Base-by-base conservation (phyloP, 2,329 filamentous ascomycete species). In the Fusarium chuoi region DNA sequence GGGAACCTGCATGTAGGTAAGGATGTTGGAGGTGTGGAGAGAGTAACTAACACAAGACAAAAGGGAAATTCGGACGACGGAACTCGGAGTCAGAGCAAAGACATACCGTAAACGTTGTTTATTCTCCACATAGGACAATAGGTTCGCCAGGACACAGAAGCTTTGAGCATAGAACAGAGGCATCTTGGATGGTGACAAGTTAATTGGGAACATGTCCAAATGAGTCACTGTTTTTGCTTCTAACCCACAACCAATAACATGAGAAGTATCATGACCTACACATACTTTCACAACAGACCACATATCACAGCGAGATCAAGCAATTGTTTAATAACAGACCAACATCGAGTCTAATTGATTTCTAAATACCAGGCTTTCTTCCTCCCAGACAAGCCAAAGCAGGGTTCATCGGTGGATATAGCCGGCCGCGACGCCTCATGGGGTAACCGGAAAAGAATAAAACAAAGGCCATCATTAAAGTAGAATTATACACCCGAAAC, bases 361-460 rank as follows among this genome's bases (percentile, higher is more conserved):
- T 77, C 68, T 77, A 77, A 74, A 77, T 78, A 74, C 67, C 74
- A 72, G 74, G 70, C 75, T 67, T 67, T 77, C 54, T 65, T 54
- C 68, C 63, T 73, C 65, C 58, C 63, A 61, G 62, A 76, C 63
- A 75, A 74, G 69, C 74, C 75, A 64, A 44, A 41, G 63, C 49
- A 68, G 64, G 52, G 62, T 74, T 69, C 55, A 68, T 67, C 74
- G 55, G 68, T 70, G 62, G 68, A 73, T 65, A 75, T 60, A 64
- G 73, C 75, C 75, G 56, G 71, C 71, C 75, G 61, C 56, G 75
- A 77, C 75, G 75, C 75, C 75, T 77, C 70, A 68, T 73, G 67
- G 75, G 71, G 70, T 77, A 77, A 77, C 73, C 73, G 75, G 70
- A 77, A 74, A 76, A 67, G 59, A 77, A 75, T 67, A 74, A 73